phyloP scores from a whole-genome alignment of 257 asterid species.

The Plantago elongata region DNA sequence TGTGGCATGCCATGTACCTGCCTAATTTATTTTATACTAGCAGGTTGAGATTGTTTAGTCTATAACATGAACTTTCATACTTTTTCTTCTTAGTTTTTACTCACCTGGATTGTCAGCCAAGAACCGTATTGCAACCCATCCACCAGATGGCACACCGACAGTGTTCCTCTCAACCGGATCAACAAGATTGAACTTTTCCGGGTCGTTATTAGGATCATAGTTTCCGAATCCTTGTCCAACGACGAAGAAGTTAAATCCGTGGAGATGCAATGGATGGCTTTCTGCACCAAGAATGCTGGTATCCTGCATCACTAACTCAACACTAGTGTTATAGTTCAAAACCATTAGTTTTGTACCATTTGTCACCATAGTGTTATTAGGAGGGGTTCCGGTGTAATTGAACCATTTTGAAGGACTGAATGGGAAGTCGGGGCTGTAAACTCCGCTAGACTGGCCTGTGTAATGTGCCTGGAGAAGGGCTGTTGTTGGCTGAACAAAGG shows the following conservation, averaged over 20 bases:
- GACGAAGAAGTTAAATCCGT: slow-evolving; percentile 50
- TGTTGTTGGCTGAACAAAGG: slow-evolving; percentile 39
- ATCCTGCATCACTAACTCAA: slow-evolving; percentile 58
- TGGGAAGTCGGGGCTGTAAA: slow-evolving; percentile 49
- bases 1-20: no score
- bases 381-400: slow-evolving; percentile 62
- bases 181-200: slow-evolving; percentile 47
- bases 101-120: slow-evolving; percentile 72
- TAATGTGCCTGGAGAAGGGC: slow-evolving; percentile 53
- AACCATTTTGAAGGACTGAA: slow-evolving; percentile 32
- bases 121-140: slow-evolving; percentile 71
- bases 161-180: slow-evolving; percentile 72
- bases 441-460: slow-evolving; percentile 28
- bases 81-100: background rate
- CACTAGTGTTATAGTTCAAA: slow-evolving; percentile 40
- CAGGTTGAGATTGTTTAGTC: no score
- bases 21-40: no score
- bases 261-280: slow-evolving; percentile 74
- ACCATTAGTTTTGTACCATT: slow-evolving; percentile 52
- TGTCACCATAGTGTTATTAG: slow-evolving; percentile 40
- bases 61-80: no score
- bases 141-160: slow-evolving; percentile 52
- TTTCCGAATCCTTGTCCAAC: slow-evolving; percentile 70
- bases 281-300: slow-evolving; percentile 66
- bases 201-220: slow-evolving; percentile 45